Conservation (phyloP, 2,329 filamentous ascomycete genomes). For the Talaromyces atroroseus region DNA sequence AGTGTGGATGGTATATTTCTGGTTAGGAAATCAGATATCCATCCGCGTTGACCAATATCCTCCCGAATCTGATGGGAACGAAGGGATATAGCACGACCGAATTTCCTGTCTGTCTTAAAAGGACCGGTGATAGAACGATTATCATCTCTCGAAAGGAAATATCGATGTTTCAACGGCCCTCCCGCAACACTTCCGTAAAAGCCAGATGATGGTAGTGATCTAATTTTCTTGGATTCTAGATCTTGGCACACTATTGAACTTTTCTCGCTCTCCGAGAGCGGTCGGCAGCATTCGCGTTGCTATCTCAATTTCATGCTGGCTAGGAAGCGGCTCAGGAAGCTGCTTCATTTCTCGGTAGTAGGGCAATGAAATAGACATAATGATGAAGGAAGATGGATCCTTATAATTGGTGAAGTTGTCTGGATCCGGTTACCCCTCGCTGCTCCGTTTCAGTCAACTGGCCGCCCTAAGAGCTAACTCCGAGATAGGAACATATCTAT, state of each 20-base stretch:
- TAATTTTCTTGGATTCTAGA: slow-evolving; percentile 4
- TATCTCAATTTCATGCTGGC: slow-evolving; percentile 16
- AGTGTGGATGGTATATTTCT: neutral
- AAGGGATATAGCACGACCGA: neutral
- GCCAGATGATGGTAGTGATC: slow-evolving; percentile 2
- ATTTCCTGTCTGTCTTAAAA: slow-evolving; percentile 5
- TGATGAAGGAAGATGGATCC: neutral
- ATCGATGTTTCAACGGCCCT: slow-evolving; percentile 3
- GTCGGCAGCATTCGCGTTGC: slow-evolving; percentile 17
- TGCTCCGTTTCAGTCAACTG: too few species aligned
- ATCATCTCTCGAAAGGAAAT: slow-evolving; percentile 5
- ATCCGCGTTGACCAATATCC: neutral
- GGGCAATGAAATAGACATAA: neutral
- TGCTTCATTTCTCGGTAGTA: slow-evolving; percentile 17
- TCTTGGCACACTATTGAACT: neutral
- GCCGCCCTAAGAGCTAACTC: too few species aligned
- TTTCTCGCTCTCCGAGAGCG: slow-evolving; percentile 3
- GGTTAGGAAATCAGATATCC: slow-evolving; percentile 8
- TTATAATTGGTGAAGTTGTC: too few species aligned
- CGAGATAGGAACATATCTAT: too few species aligned
- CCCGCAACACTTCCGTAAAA: slow-evolving; percentile 11
- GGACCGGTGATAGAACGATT: neutral
- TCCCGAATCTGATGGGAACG: neutral
- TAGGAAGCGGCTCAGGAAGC: slow-evolving; percentile 18
- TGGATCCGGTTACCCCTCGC: too few species aligned